phyloP scores from a whole-genome alignment of 2,329 filamentous ascomycete species.

The Phialemonium atrogriseum region DNA sequence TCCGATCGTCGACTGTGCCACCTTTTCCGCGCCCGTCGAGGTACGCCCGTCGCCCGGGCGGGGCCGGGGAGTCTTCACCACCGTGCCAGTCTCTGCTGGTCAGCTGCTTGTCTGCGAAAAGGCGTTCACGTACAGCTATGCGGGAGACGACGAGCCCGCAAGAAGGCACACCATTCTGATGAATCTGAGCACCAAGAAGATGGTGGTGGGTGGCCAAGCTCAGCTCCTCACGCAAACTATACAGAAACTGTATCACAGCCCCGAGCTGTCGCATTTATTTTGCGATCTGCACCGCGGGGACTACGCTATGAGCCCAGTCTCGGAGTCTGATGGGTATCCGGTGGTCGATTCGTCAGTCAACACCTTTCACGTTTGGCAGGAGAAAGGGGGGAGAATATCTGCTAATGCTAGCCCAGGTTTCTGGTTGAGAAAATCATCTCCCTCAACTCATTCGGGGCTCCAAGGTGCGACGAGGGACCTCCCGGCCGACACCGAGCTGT shows the following conservation, averaged over 20 bases:
- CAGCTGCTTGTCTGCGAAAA: slow-evolving; percentile 49
- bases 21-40: slow-evolving; percentile 31
- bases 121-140: slow-evolving; percentile 35
- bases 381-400: neutral
- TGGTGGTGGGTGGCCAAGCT: slow-evolving; percentile 27
- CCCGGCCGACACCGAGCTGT: slow-evolving; percentile 33
- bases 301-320: slow-evolving; percentile 22
- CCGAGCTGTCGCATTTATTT: slow-evolving; percentile 22
- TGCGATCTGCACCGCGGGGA: slow-evolving; percentile 29
- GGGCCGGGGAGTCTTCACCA: slow-evolving; percentile 44
- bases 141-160: slow-evolving; percentile 11
- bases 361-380: slow-evolving; percentile 1
- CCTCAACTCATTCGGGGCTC: slow-evolving; percentile 38
- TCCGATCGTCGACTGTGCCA: slow-evolving; percentile 38
- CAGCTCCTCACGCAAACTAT: slow-evolving; percentile 29
- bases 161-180: slow-evolving; percentile 25
- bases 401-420: slow-evolving; percentile 25
- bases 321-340: slow-evolving; percentile 24
- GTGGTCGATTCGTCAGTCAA: slow-evolving; percentile 36
- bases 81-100: slow-evolving; percentile 34
- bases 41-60: slow-evolving; percentile 28
- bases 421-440: slow-evolving; percentile 32
- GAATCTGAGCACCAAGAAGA: slow-evolving; percentile 22
- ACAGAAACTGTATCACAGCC: slow-evolving; percentile 37
- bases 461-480: slow-evolving; percentile 32